Base-by-base conservation (phyloP, 2,329 filamentous ascomycete species). In the Fusarium torulosum region DNA sequence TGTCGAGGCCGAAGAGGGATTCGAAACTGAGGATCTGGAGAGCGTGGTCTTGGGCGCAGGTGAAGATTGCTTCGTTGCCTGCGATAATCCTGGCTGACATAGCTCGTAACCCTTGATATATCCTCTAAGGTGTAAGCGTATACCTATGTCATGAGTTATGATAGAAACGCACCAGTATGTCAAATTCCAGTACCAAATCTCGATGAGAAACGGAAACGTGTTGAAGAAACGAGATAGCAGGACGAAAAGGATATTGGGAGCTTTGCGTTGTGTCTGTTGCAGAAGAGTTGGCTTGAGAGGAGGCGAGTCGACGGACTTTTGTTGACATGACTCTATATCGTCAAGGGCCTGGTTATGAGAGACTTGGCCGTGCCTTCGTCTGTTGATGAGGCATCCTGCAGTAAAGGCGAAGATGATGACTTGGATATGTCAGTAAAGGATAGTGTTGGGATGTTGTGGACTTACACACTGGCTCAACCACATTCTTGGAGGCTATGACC, bases 21-120 rank as follows among this genome's bases (percentile, higher is more conserved):
- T 84, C 82, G 11, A 82, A 37, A 11, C 50, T 49, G 37, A 84
- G 77, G 27, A 84, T 77, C 14, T 75, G 71, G 37, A 81, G 58
- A 11, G 81, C 81, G 61, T 84, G 82, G 9, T 70, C 56, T 38
- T 76, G 73, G 6, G 82, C 81, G 3, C 63, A 70, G 20, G 74
- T 63, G 65, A 82, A 82, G 52, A 81, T 70, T 31, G 75, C 55
- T 14, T 79, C 68, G 60, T 82, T 76, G 45, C 76, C 74, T 38
- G 75, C 75, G 43, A 83, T 83, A 42, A 76, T 61, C 51, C 77
- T 72, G 14, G 81, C 82, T 3, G 81, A 81, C 23, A 79, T 51
- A 13, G 82, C 82, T 19, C 81, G 79, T 21, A 81, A 71, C 6
- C 79, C 76, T 70, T 83, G 82, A 49, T 84, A 84, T 43, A 80